phyloP scores from a whole-genome alignment of 139 green algal genomes.

The Coelastrella sp. region DNA sequence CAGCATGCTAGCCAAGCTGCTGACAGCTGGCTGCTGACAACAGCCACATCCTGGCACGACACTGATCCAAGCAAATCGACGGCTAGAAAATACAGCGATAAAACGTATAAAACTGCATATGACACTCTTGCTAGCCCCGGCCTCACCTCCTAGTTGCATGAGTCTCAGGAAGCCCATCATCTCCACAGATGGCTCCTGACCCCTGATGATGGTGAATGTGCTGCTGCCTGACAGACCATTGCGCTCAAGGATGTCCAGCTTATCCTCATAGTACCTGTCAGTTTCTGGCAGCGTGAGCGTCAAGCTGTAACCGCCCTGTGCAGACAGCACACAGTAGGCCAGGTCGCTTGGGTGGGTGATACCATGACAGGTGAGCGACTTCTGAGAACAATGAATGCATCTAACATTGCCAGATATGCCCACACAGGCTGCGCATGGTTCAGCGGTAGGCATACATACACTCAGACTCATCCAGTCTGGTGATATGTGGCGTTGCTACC shows the following conservation, averaged over 20 bases:
- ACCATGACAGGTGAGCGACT: not conserved
- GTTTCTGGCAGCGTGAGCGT: constrained; percentile 77
- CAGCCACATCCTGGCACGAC: no score
- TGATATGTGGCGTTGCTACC: no score
- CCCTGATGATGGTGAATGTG: constrained; percentile 1
- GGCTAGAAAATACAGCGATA: no score
- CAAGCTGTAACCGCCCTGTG: constrained; percentile 83
- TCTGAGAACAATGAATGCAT: no score
- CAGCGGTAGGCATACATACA: no score
- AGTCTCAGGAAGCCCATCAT: constrained; percentile 91
- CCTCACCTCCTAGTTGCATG: constrained; percentile 62
- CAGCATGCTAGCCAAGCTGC: no score
- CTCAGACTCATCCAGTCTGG: no score
- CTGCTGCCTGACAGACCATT: constrained; percentile 61
- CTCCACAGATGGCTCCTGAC: constrained; percentile 46
- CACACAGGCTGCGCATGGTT: no score
- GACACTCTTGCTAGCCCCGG: not conserved
- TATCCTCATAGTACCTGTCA: constrained; percentile 90
- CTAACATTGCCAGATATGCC: no score
- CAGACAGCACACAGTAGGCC: not conserved
- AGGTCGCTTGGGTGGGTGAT: not conserved
- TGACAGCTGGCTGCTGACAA: no score
- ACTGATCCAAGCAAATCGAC: no score
- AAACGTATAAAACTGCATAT: no score
- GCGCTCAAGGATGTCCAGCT: constrained; percentile 92